Base-by-base conservation (phyloP, 2,329 filamentous ascomycete genomes). In the Trichocomaceae sp. region DNA sequence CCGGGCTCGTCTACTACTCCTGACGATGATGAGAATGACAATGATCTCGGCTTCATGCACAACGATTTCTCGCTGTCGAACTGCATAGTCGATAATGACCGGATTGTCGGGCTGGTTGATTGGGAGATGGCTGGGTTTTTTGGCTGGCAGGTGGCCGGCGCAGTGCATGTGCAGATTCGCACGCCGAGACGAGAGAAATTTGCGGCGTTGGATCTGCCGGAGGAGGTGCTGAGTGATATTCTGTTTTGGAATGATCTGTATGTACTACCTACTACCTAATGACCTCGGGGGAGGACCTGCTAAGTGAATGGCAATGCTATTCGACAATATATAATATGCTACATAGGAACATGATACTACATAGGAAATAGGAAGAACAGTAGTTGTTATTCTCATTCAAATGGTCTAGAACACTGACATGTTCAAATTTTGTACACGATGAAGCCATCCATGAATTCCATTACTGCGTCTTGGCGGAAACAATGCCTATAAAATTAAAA, bases 101-200 rank as follows among this genome's bases (percentile, higher is more conserved):
- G 55, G 57, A 71, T 76, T 42, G 67, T 74, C 1, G 72, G 67
- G 4, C 60, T 76, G 20, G 56, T 73, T 54, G 69, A 74, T 53
- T 75, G 70, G 71, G 72, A 75, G 60, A 74, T 74, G 71, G 71
- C 72, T 41, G 72, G 72, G 1, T 73, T 56, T 41, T 65, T 66
- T 55, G 63, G 65, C 4, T 67, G 62, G 65, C 65, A 62, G 47
- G 60, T 60, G 0, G 64, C 63, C 7, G 59, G 57, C 13, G 33
- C 33, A 37, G 33, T 37, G 13, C 33, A 37, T 37, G n/a, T 47
- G 10, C 45, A 33, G 23, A 47, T 33, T 22, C 23, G 46, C 0
- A 47, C 26, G 4, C 46, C 46, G 4, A 47, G 33, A 19, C n/a
- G 46, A 35, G 46, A 47, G 20, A 47, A 33, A 13, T 47, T 19